Percentiles rank a stretch among this genome's conserved stretches.
phyloP scores from a whole-genome alignment of 2,329 filamentous ascomycete genomes.

The Stemphylium vesicarium region DNA sequence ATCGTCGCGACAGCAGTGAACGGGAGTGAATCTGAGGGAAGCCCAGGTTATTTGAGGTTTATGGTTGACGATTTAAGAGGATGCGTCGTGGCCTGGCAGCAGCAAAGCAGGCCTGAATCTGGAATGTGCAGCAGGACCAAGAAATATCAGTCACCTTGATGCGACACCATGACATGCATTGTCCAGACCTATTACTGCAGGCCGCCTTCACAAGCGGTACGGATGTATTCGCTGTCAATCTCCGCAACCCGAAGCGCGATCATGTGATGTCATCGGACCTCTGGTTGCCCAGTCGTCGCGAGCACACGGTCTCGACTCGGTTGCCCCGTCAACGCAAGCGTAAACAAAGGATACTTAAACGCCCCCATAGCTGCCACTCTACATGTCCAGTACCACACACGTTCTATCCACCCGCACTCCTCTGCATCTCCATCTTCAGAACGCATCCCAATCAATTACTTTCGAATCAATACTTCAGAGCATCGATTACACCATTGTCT shows the following conservation, averaged over 20 bases:
- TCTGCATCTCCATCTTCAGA: conserved; percentile 23
- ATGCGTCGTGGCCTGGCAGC: conserved; percentile 1
- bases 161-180: conserved; percentile 3
- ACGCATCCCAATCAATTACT: conserved; percentile 27
- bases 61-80: background rate
- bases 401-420: conserved; percentile 15
- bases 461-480: conserved; percentile 48
- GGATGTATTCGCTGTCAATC: conserved; percentile 11
- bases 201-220: background rate
- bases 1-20: background rate
- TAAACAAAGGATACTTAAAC: conserved; percentile 49
- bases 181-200: background rate
- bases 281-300: conserved; percentile 13
- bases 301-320: conserved; percentile 22
- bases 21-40: background rate
- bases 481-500: conserved; percentile 50
- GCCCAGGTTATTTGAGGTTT: background rate
- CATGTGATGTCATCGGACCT: conserved; percentile 40
- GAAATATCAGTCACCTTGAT: background rate
- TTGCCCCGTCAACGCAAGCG: conserved; percentile 40
- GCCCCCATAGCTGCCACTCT: conserved; percentile 28
- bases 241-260: conserved; percentile 14
- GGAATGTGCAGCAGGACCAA: background rate
- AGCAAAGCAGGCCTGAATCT: background rate
- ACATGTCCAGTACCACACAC: conserved; percentile 26